A percentile compares a stretch with the other conserved stretches of the same genome.
Evolutionary conservation across 1,284 basidiomycete genomes (phyloP).

Genomic region (Acaromyces ingoldii): DNA sequence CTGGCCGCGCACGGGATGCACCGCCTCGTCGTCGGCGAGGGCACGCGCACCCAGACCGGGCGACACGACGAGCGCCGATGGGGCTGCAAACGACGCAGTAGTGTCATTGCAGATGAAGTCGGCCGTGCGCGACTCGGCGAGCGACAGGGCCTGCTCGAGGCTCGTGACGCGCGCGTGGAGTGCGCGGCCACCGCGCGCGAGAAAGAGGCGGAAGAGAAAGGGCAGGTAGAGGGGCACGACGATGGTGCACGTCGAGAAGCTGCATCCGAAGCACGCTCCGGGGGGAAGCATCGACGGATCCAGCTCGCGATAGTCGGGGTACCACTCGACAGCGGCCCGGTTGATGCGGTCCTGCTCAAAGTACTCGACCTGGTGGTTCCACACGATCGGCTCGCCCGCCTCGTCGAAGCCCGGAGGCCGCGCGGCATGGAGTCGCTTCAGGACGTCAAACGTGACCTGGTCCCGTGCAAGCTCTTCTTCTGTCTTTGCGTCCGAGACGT

Average conservation of each 20-base stretch:
- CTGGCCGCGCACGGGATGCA: conserved; percentile 35
- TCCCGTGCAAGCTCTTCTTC: conserved; percentile 1
- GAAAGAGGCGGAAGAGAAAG: conserved; percentile 22
- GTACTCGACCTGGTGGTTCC: conserved; percentile 34
- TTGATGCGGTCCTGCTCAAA: conserved; percentile 8
- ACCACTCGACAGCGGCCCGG: conserved; percentile 22
- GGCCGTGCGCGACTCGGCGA: neutral
- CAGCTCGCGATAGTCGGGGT: conserved; percentile 17
- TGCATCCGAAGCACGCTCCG: conserved; percentile 18
- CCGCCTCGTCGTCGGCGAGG: conserved; percentile 18
- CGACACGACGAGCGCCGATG: conserved; percentile 19
- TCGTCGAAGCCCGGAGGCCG: no score
- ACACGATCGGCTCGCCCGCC: no score
- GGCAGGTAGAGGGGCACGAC: conserved; percentile 35
- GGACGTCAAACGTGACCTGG: neutral
- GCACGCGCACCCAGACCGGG: conserved; percentile 30
- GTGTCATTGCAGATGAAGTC: neutral
- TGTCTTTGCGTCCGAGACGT: conserved; percentile 9
- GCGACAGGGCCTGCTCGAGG: conserved; percentile 7
- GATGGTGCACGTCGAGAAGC: conserved; percentile 33
- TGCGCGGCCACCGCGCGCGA: conserved; percentile 25
- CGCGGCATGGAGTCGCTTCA: conserved; percentile 8
- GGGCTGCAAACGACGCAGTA: no score
- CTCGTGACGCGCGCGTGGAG: conserved; percentile 10
- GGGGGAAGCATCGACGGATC: conserved; percentile 8